Percentiles rank a stretch among this genome's conserved stretches.
These are phyloP conservation scores for Rhodotorula toruloides DNA, from an alignment of 768 basidiomycete genomes.

Conservation along the genomic window DNA sequence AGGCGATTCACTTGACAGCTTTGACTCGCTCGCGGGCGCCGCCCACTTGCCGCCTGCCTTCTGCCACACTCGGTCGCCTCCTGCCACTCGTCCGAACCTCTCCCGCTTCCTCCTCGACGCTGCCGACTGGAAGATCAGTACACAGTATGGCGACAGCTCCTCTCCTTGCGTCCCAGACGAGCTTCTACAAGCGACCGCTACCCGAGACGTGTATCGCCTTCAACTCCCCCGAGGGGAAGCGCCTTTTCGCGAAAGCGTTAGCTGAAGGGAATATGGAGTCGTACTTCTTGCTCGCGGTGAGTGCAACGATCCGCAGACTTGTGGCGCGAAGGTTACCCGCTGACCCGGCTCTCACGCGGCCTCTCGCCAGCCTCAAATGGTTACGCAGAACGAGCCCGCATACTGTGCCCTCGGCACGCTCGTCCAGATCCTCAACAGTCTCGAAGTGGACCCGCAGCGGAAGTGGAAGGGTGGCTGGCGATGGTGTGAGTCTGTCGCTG, in stretches of 20 bases:
- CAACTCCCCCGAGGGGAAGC: slow-evolving; percentile 23
- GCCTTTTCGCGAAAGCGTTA: slow-evolving; percentile 29
- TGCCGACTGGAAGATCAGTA: too few species aligned
- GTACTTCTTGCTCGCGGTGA: slow-evolving; percentile 37
- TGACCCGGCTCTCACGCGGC: neutral
- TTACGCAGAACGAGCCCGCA: slow-evolving; percentile 40
- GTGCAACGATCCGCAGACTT: neutral
- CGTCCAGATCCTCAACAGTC: slow-evolving; percentile 39
- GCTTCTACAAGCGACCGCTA: slow-evolving; percentile 40
- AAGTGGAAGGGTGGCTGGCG: slow-evolving; percentile 38
- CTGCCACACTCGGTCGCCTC: too few species aligned
- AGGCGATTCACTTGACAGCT: too few species aligned
- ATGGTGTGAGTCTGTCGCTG: slow-evolving; percentile 19
- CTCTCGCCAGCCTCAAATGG: neutral
- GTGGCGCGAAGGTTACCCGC: accelerated
- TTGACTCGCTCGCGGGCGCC: too few species aligned
- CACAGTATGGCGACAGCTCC: neutral
- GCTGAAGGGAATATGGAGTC: slow-evolving; percentile 31
- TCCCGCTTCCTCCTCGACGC: too few species aligned
- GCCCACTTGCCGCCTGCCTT: too few species aligned
- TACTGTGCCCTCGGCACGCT: slow-evolving; percentile 41
- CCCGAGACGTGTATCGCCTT: slow-evolving; percentile 36
- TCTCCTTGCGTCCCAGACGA: slow-evolving; percentile 14
- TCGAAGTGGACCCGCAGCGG: slow-evolving; percentile 40
- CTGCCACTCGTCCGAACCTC: too few species aligned